phyloP scores from a whole-genome alignment of 2,329 filamentous ascomycete genomes.

The Magnaporthiopsis incrustans region DNA sequence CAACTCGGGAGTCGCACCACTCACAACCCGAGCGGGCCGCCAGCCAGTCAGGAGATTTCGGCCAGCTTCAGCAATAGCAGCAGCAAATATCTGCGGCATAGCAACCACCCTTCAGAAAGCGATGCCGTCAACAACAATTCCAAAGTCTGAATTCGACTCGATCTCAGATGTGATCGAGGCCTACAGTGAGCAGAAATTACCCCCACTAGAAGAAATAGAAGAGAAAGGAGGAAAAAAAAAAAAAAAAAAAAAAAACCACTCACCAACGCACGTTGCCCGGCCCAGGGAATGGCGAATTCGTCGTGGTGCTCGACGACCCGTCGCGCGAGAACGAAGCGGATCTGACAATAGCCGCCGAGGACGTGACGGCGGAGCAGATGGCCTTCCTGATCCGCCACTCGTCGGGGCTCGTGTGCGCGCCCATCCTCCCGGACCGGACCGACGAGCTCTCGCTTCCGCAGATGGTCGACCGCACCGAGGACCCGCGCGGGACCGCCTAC shows the following conservation, averaged over 20 bases:
- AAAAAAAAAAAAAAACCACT: neutral
- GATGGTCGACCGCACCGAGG: constrained; percentile 71
- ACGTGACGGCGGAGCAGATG: constrained; percentile 82
- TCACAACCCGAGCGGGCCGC: neutral
- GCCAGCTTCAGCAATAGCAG: neutral
- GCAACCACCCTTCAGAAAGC: constrained; percentile 3
- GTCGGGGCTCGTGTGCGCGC: constrained; percentile 86
- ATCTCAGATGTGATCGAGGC: constrained; percentile 58
- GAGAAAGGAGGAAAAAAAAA: neutral
- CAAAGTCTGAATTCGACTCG: constrained; percentile 49
- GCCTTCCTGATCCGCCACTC: constrained; percentile 92
- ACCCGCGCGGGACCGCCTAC: constrained; percentile 88
- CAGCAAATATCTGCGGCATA: neutral
- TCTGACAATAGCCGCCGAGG: constrained; percentile 84
- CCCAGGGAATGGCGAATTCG: constrained; percentile 54
- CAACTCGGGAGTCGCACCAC: neutral
- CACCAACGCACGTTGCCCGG: constrained; percentile 9
- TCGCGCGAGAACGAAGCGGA: constrained; percentile 97
- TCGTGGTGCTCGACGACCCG: constrained; percentile 89
- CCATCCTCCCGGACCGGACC: constrained; percentile 63
- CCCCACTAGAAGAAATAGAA: neutral
- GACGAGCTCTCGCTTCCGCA: constrained; percentile 69
- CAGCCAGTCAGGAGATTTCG: neutral
- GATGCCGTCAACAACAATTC: constrained; percentile 46
- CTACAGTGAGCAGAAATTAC: constrained; percentile 44